Evolutionary conservation across 1,284 basidiomycete genomes (phyloP), one percentile per base, ranked within the genome.

Genomic region (Malassezia dermatis): DNA sequence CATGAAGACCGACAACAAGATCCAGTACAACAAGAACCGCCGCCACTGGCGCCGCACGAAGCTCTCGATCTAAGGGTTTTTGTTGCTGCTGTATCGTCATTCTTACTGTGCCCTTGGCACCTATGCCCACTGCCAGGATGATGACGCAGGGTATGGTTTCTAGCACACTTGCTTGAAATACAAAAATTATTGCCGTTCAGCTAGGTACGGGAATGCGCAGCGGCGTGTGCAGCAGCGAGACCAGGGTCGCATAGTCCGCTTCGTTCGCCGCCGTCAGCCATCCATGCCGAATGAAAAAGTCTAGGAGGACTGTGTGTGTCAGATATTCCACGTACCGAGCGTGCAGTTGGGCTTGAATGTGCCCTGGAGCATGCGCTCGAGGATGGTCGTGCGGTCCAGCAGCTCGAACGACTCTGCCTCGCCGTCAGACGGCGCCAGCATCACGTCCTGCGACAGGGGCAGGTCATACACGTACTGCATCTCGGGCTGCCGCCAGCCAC

Each of bases 1-100:
- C 71, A 81, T 95, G 65, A 95, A 94, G 83, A 86, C 88, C 69
- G 91, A 89, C 78, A 87, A 83, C 63, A 91, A 89, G 80, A 91
- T 91, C 74, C 87, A 89, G 87, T 89, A 76, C 76, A 74, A 74
- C 69, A 63, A 62, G 45, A 66, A 71, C 64, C 62, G 71, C 41
- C 60, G 69, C 54, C 66, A 70, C 67, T 72, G 68, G 69, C 64
- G 69, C 49, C 68, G 68, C 58, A 72, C 69, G 52, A 72, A 72
- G 69, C 67, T 72, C 50, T 62, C 61, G 62, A 61, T 72, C 64
- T 72, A 69, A 67, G 43, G 17, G 42, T 12, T 40, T 34, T 27
- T 45, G 43, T 39, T 28, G 41, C 34, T 26, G 12, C 43, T 51
- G 50, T 35, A 39, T 42, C 42, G 34, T 34, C 34, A 15, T 26